Conservation (phyloP, 768 basidiomycete genomes). For the Mycena rosella region DNA sequence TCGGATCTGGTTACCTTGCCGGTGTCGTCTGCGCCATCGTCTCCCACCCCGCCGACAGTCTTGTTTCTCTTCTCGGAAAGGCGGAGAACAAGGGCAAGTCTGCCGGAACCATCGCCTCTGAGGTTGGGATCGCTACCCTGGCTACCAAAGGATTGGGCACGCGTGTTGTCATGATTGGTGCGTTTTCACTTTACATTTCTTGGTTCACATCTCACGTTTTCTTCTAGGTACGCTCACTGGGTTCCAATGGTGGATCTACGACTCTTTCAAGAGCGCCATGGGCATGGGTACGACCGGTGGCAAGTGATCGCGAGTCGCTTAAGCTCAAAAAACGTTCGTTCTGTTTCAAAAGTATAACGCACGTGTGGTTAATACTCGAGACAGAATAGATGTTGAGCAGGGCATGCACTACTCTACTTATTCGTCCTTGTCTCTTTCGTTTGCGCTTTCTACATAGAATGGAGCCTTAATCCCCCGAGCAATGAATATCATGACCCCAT, state of each 20-base stretch:
- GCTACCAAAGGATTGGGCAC: slow-evolving; percentile 91
- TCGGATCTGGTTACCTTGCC: slow-evolving; percentile 92
- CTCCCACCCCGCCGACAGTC: slow-evolving; percentile 95
- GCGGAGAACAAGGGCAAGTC: slow-evolving; percentile 86
- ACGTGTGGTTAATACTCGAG: slow-evolving; percentile 24
- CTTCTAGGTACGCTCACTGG: slow-evolving; percentile 63
- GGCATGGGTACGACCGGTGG: slow-evolving; percentile 91
- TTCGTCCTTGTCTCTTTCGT: slow-evolving; percentile 23
- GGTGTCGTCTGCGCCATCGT: slow-evolving; percentile 97
- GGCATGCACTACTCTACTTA: slow-evolving; percentile 31
- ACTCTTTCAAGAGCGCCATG: slow-evolving; percentile 86
- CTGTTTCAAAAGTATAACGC: slow-evolving; percentile 1
- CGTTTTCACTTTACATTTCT: slow-evolving; percentile 40
- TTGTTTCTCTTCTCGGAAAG: slow-evolving; percentile 96
- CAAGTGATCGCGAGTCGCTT: slow-evolving; percentile 63
- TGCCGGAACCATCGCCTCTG: slow-evolving; percentile 75
- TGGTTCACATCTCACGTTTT: neutral
- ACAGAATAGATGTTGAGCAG: slow-evolving; percentile 18
- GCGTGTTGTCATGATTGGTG: slow-evolving; percentile 87
- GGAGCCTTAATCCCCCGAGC: slow-evolving; percentile 28
- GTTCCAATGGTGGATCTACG: slow-evolving; percentile 97
- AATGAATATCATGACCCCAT: slow-evolving; percentile 15
- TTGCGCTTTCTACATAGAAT: slow-evolving; percentile 25
- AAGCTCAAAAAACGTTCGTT: slow-evolving; percentile 27
- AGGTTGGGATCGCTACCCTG: slow-evolving; percentile 74